Base-by-base conservation (phyloP, 202 grass and related monocot genomes). In the Bolboschoenoplectus hybrid region DNA sequence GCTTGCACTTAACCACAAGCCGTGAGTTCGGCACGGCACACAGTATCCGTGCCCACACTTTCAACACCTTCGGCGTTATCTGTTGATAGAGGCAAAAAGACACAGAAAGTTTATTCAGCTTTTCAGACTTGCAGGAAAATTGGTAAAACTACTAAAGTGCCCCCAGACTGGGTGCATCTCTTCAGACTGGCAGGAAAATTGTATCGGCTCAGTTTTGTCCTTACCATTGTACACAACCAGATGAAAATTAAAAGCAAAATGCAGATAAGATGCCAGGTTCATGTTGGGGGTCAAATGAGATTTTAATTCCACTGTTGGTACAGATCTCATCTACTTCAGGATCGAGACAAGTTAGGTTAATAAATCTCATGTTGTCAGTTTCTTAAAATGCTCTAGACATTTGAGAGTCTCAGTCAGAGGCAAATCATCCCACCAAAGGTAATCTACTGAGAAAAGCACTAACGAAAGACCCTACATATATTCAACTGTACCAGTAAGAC, bases 1-100 rank as follows among this genome's bases (percentile, higher is more conserved):
- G 97, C 39, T 96, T 99, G 81, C 97, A 96, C 89, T 96, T 99
- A 69, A 99, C 93, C 80, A 99, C 89, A 87, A 99, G 93, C 68
- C 97, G 88, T 12, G 97, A 94, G 67, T 99, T 99, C 52, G 97
- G 97, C 51, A 99, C 86, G 10, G 89, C 92, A 85, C 93, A 92
- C 20, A 96, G 84, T 89, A 99, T 99, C 86, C 77, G 90, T 52
- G 93, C 92, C 97, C 97, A 99, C 86, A 96, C 97, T 91, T 86
- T 93, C 90, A 99, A 89, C 11, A 99, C 97, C 80, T 94, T 94
- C 2, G 86, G 90, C 82, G 97, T 99, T 85, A 99, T 99, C 97
- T 99, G 87, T 86, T 39, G 34, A 86, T 64, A 38, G 70, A 76
- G 86, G 32, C 80, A 72, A 20, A 85, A 63, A 69, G 43, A 78